These are phyloP conservation scores for Trichoderma brevicompactum DNA, from an alignment of 2,329 filamentous ascomycete species.

Conservation along the genomic window DNA sequence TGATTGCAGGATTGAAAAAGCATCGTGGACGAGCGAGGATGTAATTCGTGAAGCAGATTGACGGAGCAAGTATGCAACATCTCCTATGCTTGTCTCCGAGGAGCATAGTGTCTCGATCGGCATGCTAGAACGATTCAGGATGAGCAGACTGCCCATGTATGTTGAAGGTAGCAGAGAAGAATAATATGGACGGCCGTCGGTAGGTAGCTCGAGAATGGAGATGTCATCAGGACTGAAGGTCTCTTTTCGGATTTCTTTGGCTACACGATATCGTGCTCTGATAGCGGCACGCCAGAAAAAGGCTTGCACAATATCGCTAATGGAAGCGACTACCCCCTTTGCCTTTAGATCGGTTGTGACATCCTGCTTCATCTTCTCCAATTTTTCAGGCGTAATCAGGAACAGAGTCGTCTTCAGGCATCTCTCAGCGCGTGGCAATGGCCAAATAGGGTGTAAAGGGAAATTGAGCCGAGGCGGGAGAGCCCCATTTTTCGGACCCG, in stretches of 20 bases:
- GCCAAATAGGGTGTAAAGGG: slow-evolving; percentile 39
- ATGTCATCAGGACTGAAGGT: slow-evolving; percentile 34
- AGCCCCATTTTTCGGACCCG: slow-evolving; percentile 19
- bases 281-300: slow-evolving; percentile 47
- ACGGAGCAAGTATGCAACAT: slow-evolving; percentile 36
- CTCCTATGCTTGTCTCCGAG: slow-evolving; percentile 35
- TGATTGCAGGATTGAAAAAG: slow-evolving; percentile 37
- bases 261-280: slow-evolving; percentile 42
- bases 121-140: slow-evolving; percentile 38
- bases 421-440: slow-evolving; percentile 37
- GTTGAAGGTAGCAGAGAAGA: slow-evolving; percentile 37
- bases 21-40: slow-evolving; percentile 38
- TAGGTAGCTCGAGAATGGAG: slow-evolving; percentile 43
- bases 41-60: slow-evolving; percentile 36
- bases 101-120: slow-evolving; percentile 38
- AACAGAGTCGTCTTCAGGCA: slow-evolving; percentile 40
- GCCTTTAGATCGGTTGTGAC: background rate
- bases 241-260: slow-evolving; percentile 32
- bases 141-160: slow-evolving; percentile 39
- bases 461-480: slow-evolving; percentile 36
- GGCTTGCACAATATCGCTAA: slow-evolving; percentile 47
- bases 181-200: slow-evolving; percentile 40
- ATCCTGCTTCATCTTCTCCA: slow-evolving; percentile 29
- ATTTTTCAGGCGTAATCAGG: slow-evolving; percentile 39
- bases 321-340: slow-evolving; percentile 37